Base-by-base conservation (phyloP, 257 asterid species). In the Nicotiana knightiana region DNA sequence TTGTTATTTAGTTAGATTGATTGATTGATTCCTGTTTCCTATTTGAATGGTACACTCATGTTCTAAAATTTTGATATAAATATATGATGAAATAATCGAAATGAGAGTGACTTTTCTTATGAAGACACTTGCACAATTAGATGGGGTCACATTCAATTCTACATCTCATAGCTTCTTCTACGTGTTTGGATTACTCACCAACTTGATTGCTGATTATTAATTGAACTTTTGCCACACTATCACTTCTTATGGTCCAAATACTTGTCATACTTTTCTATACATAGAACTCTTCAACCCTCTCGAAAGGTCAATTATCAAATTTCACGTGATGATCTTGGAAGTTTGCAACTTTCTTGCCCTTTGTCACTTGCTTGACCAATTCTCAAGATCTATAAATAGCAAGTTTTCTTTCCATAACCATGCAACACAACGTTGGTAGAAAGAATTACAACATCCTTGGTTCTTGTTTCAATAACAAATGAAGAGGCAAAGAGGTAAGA, bases 401-500 rank as follows among this genome's bases (percentile, higher is more conserved):
- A 78, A 81, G 61, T 4, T 62, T 48, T 58, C 5, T 9, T 48
- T 51, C 63, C 16, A 73, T 48, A 21, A 48, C 62, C 15, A 21
- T 43, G 58, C n/a, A 43, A 11, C 39, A 48, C 9, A 48, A 73
- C 7, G 15, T 26, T 73, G 15, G 62, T 37, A 17, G 4, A 21
- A 73, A 73, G 43, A 73, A 1, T 28, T 28, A 28, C 24, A 12
- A 43, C n/a, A 24, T 24, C 24, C 8, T 73, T 13, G 24, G 28
- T 26, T 48, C 8, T 24, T 46, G 61, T 24, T 71, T 28, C 21
- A 13, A 9, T 12, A 46, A 6, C 15, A 63, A 46, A 79, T 81
- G 87, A 88, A 86, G 82, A 84, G 89, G 80, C 84, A 83, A 84
- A 84, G 87, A 78, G 84, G 46, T 1, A 73, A 51, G 9, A 26